Evolutionary conservation across 495 filamentous ascomycete genomes (phyloP), one percentile per base, ranked within the genome.

Genomic region (Annulohypoxylon moriforme): DNA sequence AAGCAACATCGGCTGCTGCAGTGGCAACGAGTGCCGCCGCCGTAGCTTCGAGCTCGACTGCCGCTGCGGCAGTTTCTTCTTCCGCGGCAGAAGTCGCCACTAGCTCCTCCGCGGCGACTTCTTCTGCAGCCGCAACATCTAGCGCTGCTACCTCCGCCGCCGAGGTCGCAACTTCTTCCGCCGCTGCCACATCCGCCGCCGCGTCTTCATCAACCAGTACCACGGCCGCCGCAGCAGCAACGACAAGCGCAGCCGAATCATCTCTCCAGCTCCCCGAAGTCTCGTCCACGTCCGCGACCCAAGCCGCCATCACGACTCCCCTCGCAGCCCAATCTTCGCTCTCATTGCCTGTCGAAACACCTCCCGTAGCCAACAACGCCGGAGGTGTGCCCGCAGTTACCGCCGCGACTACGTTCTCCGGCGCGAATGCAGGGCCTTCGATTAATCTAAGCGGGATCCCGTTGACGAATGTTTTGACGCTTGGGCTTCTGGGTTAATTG

Each of bases 371-470:
- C 10, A 71, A 73, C 16, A 69, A 72, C 29, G 77, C 59, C 42
- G 63, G 50, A 22, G 38, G 53, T 16, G 65, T 36, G 58, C 74
- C 64, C 11, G 61, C 66, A 0, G 20, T 67, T 22, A 68, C 69
- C 49, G 65, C 69, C 49, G 65, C 71, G 9, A 75, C 60, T 24
- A 47, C 67, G 4, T 68, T 77, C 24, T 34, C 33, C 53, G 63
- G 70, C 52, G 68, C 46, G 13, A 71, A 69, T 61, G 38, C 73
- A 42, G 63, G 72, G 1, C 68, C 71, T 4, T 61, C 68, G 33
- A 72, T 82, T 25, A 56, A 82, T 44, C 73, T 82, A 40, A 74
- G 49, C 64, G 76, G 75, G 0, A 58, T 81, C 24, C 40, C 71
- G 25, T 70, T 82, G 0, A 68, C 60, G 24, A 80, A 72, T 13